These are phyloP conservation scores for Mycena capillaripes DNA, from an alignment of 768 basidiomycete genomes.

Conservation along the genomic window DNA sequence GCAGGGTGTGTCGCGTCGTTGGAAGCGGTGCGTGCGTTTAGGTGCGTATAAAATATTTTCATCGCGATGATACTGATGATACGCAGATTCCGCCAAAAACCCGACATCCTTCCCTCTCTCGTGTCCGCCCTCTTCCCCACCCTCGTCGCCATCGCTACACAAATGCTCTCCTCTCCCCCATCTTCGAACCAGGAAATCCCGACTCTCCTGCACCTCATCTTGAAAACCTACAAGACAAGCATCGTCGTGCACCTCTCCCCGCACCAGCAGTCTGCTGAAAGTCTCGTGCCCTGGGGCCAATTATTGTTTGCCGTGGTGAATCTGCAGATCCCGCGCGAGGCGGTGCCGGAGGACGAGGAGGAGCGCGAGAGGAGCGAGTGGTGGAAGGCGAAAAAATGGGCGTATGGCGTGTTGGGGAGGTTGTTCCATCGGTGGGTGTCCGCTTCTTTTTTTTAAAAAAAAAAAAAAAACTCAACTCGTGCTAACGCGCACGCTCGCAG, in stretches of 20 bases:
- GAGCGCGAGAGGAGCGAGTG: constrained; percentile 85
- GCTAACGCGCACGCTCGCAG: constrained; percentile 47
- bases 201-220: constrained; percentile 85
- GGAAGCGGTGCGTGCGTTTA: constrained; percentile 84
- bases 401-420: constrained; percentile 82
- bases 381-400: constrained; percentile 97
- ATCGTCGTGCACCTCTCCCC: constrained; percentile 79
- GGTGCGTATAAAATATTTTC: constrained; percentile 53
- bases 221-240: constrained; percentile 89
- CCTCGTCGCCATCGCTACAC: constrained; percentile 79
- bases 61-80: neutral
- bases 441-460: neutral
- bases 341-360: constrained; percentile 79
- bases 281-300: constrained; percentile 89
- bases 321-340: constrained; percentile 73
- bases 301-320: constrained; percentile 87
- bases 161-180: constrained; percentile 76
- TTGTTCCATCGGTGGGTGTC: constrained; percentile 77
- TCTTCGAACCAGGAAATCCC: constrained; percentile 81
- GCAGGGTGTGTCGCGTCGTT: constrained; percentile 85
- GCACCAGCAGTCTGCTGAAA: constrained; percentile 82
- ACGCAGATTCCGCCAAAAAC: constrained; percentile 78
- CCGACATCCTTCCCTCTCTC: constrained; percentile 70
- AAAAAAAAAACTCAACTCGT: no score
- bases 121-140: constrained; percentile 78